phyloP scores from a whole-genome alignment of 768 basidiomycete species.

The Collybia nuda region DNA sequence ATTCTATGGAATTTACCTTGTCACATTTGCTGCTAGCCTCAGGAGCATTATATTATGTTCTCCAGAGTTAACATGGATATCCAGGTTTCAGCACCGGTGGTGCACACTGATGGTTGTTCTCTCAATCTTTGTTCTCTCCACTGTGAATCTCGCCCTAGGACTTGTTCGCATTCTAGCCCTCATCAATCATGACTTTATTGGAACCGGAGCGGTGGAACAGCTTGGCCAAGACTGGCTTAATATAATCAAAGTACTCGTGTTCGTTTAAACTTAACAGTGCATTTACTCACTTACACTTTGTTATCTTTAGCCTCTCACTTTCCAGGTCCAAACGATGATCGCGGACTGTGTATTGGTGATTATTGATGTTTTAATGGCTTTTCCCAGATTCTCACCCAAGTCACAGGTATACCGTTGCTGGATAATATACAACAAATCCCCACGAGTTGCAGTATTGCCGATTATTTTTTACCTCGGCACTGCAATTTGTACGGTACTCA shows the following conservation, averaged over 20 bases:
- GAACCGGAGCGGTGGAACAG: background rate
- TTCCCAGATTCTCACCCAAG: background rate
- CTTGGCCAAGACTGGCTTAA: background rate
- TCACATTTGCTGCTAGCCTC: background rate
- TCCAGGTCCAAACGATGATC: background rate
- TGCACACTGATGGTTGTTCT: background rate
- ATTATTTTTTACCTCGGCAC: background rate
- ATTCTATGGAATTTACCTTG: background rate
- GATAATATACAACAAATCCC: slow-evolving; percentile 15
- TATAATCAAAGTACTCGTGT: background rate
- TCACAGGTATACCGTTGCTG: slow-evolving; percentile 20
- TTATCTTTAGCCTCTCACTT: background rate
- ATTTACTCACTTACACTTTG: background rate
- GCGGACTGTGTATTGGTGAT: background rate
- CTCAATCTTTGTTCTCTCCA: background rate
- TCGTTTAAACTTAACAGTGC: too few relatives aligned
- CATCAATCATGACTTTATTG: too few relatives aligned
- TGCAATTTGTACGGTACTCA: too few relatives aligned
- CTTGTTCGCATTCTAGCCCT: background rate
- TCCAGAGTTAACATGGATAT: background rate
- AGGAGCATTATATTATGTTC: too few relatives aligned
- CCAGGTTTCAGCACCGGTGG: too few relatives aligned
- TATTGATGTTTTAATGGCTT: background rate
- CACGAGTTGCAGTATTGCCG: slow-evolving; percentile 10
- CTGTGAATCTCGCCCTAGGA: background rate